These are phyloP conservation scores for Ampelomyces quisqualis DNA, from an alignment of 2,329 filamentous ascomycete species.

Conservation along the genomic window DNA sequence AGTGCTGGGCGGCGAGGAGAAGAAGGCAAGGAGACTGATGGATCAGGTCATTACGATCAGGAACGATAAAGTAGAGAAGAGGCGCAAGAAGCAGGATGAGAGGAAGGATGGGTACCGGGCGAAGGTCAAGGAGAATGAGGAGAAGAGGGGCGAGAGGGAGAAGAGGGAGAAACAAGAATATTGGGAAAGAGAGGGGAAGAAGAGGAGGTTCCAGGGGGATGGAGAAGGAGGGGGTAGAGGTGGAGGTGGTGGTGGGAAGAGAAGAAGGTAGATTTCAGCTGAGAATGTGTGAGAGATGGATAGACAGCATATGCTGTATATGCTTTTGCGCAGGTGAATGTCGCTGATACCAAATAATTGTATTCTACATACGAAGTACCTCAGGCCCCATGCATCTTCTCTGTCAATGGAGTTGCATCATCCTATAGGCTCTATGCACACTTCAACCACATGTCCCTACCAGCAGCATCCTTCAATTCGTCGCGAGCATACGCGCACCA, in stretches of 20 bases:
- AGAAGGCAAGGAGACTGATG: conserved; percentile 82
- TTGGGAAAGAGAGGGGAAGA: conserved; percentile 88
- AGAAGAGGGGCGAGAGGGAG: conserved; percentile 84
- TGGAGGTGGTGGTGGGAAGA: conserved; percentile 42
- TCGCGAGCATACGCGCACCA: too few species aligned
- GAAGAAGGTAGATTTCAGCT: conserved; percentile 24
- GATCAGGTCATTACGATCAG: conserved; percentile 88
- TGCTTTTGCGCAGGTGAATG: too few species aligned
- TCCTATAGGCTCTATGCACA: too few species aligned
- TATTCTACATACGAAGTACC: too few species aligned
- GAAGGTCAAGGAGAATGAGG: conserved; percentile 77
- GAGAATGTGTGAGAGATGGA: not conserved
- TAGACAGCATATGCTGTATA: too few species aligned
- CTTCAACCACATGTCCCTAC: too few species aligned
- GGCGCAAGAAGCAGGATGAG: conserved; percentile 84
- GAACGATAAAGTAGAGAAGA: conserved; percentile 86
- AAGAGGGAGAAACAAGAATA: conserved; percentile 90
- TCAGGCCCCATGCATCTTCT: too few species aligned
- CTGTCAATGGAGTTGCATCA: too few species aligned
- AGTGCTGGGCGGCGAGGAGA: conserved; percentile 81
- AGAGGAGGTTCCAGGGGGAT: conserved; percentile 61
- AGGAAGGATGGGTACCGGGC: conserved; percentile 75
- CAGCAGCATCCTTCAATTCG: too few species aligned
- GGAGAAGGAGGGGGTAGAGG: conserved; percentile 55
- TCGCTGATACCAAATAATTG: too few species aligned